Evolutionary conservation across 2,329 filamentous ascomycete genomes (phyloP).

Genomic region (Cladorrhinum sp.): DNA sequence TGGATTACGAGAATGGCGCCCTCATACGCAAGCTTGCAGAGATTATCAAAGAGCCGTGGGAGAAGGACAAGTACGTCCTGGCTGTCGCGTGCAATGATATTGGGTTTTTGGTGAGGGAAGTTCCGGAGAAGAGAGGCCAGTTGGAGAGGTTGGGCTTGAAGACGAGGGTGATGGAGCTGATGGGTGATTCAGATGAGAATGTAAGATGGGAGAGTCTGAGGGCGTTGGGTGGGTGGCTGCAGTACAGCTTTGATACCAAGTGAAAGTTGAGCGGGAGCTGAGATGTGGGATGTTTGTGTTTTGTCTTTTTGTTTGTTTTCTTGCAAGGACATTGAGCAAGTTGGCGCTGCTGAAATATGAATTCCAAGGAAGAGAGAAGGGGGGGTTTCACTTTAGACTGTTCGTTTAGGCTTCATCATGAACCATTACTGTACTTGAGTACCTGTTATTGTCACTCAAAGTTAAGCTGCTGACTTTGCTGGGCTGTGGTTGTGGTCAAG

Average conservation of each 20-base stretch:
- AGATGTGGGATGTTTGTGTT: neutral
- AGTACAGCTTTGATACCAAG: conserved; percentile 58
- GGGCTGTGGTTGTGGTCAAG: neutral
- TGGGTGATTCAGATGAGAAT: conserved; percentile 83
- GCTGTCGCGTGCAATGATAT: conserved; percentile 93
- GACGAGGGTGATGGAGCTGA: conserved; percentile 85
- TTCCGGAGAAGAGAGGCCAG: conserved; percentile 75
- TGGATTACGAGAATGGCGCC: conserved; percentile 77
- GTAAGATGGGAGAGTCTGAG: conserved; percentile 91
- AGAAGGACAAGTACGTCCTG: conserved; percentile 81
- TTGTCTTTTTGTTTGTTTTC: neutral
- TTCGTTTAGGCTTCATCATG: conserved; percentile 2
- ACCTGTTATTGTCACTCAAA: neutral
- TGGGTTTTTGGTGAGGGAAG: conserved; percentile 82
- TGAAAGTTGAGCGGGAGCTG: too few relatives aligned
- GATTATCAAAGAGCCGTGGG: conserved; percentile 71
- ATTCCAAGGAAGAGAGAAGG: neutral
- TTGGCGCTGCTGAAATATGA: neutral
- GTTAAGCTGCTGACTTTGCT: neutral
- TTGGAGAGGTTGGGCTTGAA: conserved; percentile 85
- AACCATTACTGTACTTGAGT: neutral
- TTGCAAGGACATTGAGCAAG: neutral
- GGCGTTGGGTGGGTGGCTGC: conserved; percentile 67
- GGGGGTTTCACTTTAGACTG: neutral
- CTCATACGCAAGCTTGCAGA: conserved; percentile 79